Evolutionary conservation across 345 rosid species (phyloP).

Genomic region (Salix viminalis): DNA sequence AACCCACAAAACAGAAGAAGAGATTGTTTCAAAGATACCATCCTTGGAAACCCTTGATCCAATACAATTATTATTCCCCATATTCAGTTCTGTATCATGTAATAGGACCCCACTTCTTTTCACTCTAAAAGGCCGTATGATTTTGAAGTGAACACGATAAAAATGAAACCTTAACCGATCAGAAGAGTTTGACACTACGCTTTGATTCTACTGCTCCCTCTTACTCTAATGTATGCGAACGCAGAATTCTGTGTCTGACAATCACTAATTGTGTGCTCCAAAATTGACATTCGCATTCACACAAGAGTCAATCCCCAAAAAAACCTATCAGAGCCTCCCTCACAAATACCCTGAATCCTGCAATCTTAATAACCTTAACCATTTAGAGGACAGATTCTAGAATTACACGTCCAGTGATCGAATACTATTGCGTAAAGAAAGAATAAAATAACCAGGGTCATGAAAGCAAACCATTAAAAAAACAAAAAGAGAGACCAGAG

Average conservation of each 20-base stretch:
- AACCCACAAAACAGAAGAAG: slow-evolving; percentile 32
- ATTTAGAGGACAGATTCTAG: not conserved
- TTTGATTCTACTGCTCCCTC: not conserved
- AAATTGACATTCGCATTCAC: not conserved
- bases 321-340: not conserved
- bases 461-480: not conserved
- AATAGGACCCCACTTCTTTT: slow-evolving; percentile 10
- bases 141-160: not conserved
- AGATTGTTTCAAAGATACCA: slow-evolving; percentile 26
- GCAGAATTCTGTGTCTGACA: too few relatives aligned
- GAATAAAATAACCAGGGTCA: not conserved
- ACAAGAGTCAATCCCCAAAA: not conserved
- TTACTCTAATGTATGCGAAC: not conserved
- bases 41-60: slow-evolving; percentile 30
- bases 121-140: not conserved
- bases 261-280: too few relatives aligned
- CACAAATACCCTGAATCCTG: not conserved
- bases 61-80: slow-evolving; percentile 79
- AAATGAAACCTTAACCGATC: not conserved
- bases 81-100: slow-evolving; percentile 12
- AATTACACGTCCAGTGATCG: slow-evolving; percentile 14
- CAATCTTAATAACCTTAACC: not conserved
- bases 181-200: not conserved
- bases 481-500: not conserved
- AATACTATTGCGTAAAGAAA: not conserved